Conservation (phyloP, 371 early-diverging fungal genomes). For the Lichtheimia ramosa region DNA sequence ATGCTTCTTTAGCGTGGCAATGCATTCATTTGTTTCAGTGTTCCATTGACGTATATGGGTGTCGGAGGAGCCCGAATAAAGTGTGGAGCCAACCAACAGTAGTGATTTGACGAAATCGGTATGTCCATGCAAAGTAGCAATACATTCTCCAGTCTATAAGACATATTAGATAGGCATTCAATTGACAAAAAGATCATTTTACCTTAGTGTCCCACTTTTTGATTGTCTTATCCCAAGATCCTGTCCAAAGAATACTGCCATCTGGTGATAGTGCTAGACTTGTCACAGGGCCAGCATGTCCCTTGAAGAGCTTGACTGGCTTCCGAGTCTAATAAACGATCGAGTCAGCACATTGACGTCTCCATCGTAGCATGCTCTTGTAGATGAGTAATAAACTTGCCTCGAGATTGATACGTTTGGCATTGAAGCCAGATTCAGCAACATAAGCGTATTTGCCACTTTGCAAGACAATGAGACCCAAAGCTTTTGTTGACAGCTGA, state of each 20-base stretch:
- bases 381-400: constrained; percentile 22
- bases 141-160: constrained; percentile 51
- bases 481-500: constrained; percentile 62
- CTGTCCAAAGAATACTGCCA: constrained; percentile 60
- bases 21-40: constrained; percentile 42
- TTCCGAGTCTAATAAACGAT: constrained; percentile 57
- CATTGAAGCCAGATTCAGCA: constrained; percentile 64
- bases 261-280: constrained; percentile 53
- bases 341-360: not conserved
- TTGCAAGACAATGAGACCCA: constrained; percentile 44
- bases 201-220: constrained; percentile 70
- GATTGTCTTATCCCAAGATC: constrained; percentile 84
- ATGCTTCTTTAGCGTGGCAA: constrained; percentile 58
- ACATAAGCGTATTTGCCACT: constrained; percentile 45
- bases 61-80: constrained; percentile 79
- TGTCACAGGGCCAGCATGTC: constrained; percentile 86
- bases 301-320: constrained; percentile 60
- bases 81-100: constrained; percentile 33
- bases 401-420: constrained; percentile 55
- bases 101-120: constrained; percentile 78
- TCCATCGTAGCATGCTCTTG: not conserved
- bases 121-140: constrained; percentile 61
- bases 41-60: constrained; percentile 69
- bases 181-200: not conserved
- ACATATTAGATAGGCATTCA: not conserved